Conservation (phyloP, 352 stramenopile species). For the Phytophthora chlamydospora region DNA sequence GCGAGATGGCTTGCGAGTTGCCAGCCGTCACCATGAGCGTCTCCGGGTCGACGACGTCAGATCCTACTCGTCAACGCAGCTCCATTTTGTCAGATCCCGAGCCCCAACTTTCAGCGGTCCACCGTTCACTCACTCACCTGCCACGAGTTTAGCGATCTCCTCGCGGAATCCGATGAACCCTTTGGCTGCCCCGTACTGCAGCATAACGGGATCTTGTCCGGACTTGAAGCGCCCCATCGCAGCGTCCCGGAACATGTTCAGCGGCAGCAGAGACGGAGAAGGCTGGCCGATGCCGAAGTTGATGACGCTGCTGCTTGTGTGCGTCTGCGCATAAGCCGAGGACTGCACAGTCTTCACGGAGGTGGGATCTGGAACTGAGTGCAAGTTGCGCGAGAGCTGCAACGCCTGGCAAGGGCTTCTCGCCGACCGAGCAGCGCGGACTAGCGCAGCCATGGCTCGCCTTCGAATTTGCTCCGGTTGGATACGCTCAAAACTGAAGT, state of each 20-base stretch:
- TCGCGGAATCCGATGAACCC: constrained; percentile 77
- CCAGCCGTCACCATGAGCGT: constrained; percentile 89
- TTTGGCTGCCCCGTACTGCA: constrained; percentile 81
- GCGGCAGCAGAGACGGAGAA: constrained; percentile 73
- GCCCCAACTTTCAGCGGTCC: not conserved
- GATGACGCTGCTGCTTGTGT: constrained; percentile 63
- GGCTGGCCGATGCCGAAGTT: constrained; percentile 90
- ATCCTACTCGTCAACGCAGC: constrained; percentile 9
- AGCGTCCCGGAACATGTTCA: constrained; percentile 64
- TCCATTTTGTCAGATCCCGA: not conserved
- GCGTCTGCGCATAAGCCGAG: constrained; percentile 73
- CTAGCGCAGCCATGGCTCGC: constrained; percentile 12
- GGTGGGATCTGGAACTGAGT: constrained; percentile 1
- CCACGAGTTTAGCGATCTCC: constrained; percentile 64
- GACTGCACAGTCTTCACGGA: constrained; percentile 52
- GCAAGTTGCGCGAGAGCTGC: constrained; percentile 1
- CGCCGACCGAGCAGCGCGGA: constrained; percentile 5
- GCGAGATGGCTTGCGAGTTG: constrained; percentile 92
- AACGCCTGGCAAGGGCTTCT: constrained; percentile 5
- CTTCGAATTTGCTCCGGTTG: not conserved
- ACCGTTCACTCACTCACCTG: constrained; percentile 29
- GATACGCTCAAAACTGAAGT: constrained; percentile 11
- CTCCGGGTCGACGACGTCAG: constrained; percentile 44
- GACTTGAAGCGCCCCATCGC: constrained; percentile 52
- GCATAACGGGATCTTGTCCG: constrained; percentile 56